A percentile compares a stretch with the other conserved stretches of the same genome.
phyloP scores from a whole-genome alignment of 2,329 filamentous ascomycete species.

The Xylaria sp. region DNA sequence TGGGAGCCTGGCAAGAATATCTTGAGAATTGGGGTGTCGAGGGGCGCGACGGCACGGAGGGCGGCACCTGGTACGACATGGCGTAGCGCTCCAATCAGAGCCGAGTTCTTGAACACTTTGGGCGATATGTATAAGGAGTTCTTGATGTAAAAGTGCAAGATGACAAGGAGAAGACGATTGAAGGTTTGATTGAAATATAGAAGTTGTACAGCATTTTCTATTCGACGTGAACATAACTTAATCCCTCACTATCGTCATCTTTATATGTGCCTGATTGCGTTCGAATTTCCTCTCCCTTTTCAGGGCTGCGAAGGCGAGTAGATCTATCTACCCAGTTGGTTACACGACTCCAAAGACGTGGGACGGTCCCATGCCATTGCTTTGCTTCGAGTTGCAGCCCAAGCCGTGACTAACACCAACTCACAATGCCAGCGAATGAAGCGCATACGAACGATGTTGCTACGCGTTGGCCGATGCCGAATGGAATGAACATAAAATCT shows the following conservation, averaged over 20 bases:
- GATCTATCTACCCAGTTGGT: constrained; percentile 26
- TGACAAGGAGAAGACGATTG: constrained; percentile 3
- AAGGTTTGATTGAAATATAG: not conserved
- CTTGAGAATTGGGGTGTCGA: constrained; percentile 25
- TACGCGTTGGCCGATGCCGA: constrained; percentile 19
- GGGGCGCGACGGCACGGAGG: constrained; percentile 25
- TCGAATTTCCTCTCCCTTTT: not conserved
- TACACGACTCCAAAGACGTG: constrained; percentile 34
- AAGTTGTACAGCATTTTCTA: constrained; percentile 8
- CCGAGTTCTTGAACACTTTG: not conserved
- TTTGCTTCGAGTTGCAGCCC: constrained; percentile 25
- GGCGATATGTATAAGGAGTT: not conserved
- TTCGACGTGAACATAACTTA: not conserved
- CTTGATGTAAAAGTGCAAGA: not conserved
- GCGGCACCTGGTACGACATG: constrained; percentile 27
- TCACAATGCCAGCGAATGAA: constrained; percentile 29
- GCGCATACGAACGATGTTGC: not conserved
- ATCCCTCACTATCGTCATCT: not conserved
- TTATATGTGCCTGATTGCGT: constrained; percentile 3
- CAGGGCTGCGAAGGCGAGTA: constrained; percentile 26
- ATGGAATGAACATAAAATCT: not conserved
- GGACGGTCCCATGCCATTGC: constrained; percentile 30
- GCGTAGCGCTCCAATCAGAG: constrained; percentile 15
- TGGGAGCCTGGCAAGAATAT: constrained; percentile 23
- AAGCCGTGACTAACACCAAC: constrained; percentile 32